A percentile compares a stretch with the other conserved stretches of the same genome.
Conservation (phyloP, 2,329 filamentous ascomycete species). For the Dichotomopilus funicola region DNA sequence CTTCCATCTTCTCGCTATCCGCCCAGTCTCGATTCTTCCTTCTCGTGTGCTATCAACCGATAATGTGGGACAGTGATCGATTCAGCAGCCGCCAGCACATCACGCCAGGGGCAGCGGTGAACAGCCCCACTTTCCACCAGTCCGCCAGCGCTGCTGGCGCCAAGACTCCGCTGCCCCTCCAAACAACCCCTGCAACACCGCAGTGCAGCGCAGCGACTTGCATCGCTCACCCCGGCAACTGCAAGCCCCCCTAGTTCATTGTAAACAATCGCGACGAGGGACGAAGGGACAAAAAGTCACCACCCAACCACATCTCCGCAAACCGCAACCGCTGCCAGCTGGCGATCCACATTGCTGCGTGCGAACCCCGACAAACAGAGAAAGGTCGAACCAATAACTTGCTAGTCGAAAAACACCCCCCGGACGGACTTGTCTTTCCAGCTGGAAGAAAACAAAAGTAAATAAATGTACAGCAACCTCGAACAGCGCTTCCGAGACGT, state of each 20-base stretch:
- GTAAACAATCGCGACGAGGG: conserved; percentile 19
- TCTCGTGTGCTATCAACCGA: background rate
- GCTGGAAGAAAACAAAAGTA: background rate
- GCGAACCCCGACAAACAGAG: background rate
- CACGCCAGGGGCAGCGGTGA: background rate
- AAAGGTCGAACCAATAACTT: background rate
- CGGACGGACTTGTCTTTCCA: background rate
- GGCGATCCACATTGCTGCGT: background rate
- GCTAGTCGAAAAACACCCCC: background rate
- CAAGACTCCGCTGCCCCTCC: background rate
- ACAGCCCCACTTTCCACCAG: background rate
- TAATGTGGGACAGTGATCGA: background rate
- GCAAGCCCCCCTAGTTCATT: conserved; percentile 7
- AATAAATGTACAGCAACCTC: conserved; percentile 24
- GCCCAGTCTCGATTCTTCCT: background rate
- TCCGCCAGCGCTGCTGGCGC: conserved; percentile 5
- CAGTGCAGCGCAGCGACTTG: background rate
- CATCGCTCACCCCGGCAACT: conserved; percentile 19
- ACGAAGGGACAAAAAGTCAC: background rate
- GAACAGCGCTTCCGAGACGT: conserved; percentile 33
- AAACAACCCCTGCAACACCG: conserved; percentile 3
- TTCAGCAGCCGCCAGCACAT: conserved; percentile 1
- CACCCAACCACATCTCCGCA: background rate
- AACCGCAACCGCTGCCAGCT: conserved; percentile 4
- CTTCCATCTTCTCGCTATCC: no score